Conservation (phyloP, 257 asterid species). For the Forsythia suspensa region DNA sequence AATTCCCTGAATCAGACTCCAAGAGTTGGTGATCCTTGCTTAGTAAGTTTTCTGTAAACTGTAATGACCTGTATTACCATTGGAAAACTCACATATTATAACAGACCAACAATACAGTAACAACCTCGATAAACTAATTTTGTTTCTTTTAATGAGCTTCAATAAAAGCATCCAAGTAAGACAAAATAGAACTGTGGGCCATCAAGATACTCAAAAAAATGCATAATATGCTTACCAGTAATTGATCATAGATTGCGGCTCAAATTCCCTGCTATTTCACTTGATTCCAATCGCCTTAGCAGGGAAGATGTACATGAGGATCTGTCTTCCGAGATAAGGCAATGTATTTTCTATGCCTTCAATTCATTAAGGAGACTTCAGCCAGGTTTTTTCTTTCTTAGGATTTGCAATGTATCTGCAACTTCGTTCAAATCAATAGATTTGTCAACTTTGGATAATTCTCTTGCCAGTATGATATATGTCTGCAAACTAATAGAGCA, state of each 20-base stretch:
- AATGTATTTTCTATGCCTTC: constrained; percentile 1
- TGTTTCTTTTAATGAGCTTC: background rate
- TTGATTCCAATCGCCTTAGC: no score
- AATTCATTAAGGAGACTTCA: constrained; percentile 12
- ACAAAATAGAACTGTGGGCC: background rate
- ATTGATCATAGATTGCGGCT: constrained; percentile 19
- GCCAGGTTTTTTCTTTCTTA: constrained; percentile 35
- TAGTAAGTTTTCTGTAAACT: background rate
- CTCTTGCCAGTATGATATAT: constrained; percentile 50
- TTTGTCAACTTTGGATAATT: constrained; percentile 49
- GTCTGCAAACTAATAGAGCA: constrained; percentile 56
- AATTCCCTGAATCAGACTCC: background rate
- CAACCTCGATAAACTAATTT: background rate
- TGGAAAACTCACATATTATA: background rate
- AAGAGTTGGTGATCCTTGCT: background rate
- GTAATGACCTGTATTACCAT: background rate
- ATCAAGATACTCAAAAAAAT: constrained; percentile 6
- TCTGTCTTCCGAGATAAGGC: constrained; percentile 15
- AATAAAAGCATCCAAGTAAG: constrained; percentile 12
- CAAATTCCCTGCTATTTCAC: no score
- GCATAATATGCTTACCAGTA: constrained; percentile 35
- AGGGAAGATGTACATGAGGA: constrained; percentile 19
- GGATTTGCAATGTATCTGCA: constrained; percentile 26
- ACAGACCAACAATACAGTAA: background rate
- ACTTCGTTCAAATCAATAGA: constrained; percentile 26